phyloP scores from a whole-genome alignment of 2,329 filamentous ascomycete genomes.

The Fusarium sp. region DNA sequence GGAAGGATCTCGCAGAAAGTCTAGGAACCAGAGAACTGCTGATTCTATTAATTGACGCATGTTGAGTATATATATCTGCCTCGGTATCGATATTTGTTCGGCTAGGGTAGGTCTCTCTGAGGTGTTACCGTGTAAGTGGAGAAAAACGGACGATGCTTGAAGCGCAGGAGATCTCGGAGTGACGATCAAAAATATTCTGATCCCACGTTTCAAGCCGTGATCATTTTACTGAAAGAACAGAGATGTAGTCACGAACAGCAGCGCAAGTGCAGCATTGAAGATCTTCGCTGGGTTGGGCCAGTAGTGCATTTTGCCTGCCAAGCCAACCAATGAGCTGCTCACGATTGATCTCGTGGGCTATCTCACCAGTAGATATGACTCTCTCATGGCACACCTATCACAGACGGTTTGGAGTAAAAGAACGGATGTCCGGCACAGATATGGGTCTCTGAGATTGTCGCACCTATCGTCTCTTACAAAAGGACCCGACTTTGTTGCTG shows the following conservation, averaged over 20 bases:
- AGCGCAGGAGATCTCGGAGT: neutral
- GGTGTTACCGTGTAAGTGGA: neutral
- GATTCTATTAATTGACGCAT: constrained; percentile 7
- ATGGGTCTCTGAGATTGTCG: neutral
- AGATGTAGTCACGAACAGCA: neutral
- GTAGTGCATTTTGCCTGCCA: neutral
- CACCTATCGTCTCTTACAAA: neutral
- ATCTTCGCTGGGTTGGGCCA: constrained; percentile 5
- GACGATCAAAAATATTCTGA: neutral
- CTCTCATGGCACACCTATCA: neutral
- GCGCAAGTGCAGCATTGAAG: constrained; percentile 7
- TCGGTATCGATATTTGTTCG: too few relatives aligned
- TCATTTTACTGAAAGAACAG: constrained; percentile 12
- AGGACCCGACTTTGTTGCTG: neutral
- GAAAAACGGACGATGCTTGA: neutral
- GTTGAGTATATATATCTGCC: constrained; percentile 1
- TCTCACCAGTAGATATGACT: neutral
- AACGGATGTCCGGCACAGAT: constrained; percentile 11
- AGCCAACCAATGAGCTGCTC: neutral
- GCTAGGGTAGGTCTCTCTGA: too few relatives aligned
- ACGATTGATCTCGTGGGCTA: constrained; percentile 19
- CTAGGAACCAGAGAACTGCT: neutral
- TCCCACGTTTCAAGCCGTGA: constrained; percentile 15
- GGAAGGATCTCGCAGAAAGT: neutral
- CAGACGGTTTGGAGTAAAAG: neutral